phyloP scores from a whole-genome alignment of 495 filamentous ascomycete genomes.

The Hyaloscypha bicolor region DNA sequence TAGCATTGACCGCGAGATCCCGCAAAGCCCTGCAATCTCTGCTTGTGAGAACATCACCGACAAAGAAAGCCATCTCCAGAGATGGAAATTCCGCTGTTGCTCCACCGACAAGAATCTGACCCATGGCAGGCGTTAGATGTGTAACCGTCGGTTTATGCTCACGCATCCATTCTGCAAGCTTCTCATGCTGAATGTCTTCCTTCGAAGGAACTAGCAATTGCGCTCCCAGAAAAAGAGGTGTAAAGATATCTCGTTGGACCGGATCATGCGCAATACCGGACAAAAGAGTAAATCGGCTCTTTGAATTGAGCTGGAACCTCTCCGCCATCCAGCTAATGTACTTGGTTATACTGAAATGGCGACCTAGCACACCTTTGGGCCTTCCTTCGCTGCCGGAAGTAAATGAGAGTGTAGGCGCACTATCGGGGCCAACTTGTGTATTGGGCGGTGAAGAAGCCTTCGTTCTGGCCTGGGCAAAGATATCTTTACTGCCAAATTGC shows the following conservation, averaged over 20 bases:
- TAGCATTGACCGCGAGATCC: slow-evolving; percentile 74
- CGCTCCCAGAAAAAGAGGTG: slow-evolving; percentile 85
- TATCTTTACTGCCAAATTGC: slow-evolving; percentile 62
- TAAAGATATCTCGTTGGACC: slow-evolving; percentile 90
- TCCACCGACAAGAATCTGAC: slow-evolving; percentile 90
- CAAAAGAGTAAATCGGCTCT: slow-evolving; percentile 84
- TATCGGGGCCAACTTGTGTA: slow-evolving; percentile 81
- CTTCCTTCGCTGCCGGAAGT: slow-evolving; percentile 84
- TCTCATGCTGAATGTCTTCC: slow-evolving; percentile 88
- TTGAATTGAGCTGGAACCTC: slow-evolving; percentile 70
- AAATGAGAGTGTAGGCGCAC: slow-evolving; percentile 79
- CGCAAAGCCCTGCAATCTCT: slow-evolving; percentile 82
- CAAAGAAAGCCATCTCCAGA: slow-evolving; percentile 86
- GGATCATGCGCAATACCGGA: slow-evolving; percentile 88
- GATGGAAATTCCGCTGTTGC: slow-evolving; percentile 75
- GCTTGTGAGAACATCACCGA: slow-evolving; percentile 89
- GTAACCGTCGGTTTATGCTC: slow-evolving; percentile 79
- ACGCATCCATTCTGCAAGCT: slow-evolving; percentile 88
- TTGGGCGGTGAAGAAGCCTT: slow-evolving; percentile 36
- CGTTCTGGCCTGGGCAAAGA: slow-evolving; percentile 43
- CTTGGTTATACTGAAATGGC: slow-evolving; percentile 84
- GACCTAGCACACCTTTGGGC: slow-evolving; percentile 85
- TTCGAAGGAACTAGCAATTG: slow-evolving; percentile 78
- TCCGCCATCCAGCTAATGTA: slow-evolving; percentile 95
- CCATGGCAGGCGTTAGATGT: slow-evolving; percentile 95